Base-by-base conservation (phyloP, 2,329 filamentous ascomycete genomes). In the Colletotrichum sp. region DNA sequence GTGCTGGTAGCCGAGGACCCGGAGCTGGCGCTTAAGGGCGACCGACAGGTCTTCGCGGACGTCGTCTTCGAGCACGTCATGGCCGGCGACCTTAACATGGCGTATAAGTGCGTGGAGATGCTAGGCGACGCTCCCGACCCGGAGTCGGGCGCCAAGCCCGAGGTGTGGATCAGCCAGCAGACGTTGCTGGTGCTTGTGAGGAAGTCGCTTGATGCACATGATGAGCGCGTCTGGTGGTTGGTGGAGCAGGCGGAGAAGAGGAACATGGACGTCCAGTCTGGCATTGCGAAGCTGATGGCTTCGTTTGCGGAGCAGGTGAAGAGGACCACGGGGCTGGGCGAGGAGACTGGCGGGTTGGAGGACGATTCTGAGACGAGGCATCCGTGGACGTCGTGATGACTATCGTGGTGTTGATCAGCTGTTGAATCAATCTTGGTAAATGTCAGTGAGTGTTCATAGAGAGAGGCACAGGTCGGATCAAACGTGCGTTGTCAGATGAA, bases 1-100 rank as follows among this genome's bases (percentile, higher is more conserved):
- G 62, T 72, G 6, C 79, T 85, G 13, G 78, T 81, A 18, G 79
- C 78, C 52, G 82, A 84, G 48, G 85, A 85, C 78, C 78, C 75
- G 16, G 73, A 78, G 34, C 70, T 78, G 27, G 66, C 81, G 1
- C 55, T 78, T 22, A 76, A 77, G 30, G 77, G 60, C 4, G 72
- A 73, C 6, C 66, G 68, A 12, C 13, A 27, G 8, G 56, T 60
- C 7, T 77, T 78, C 30, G 72, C 70, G 8, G 55, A 61, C 2
- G 75, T 66, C 13, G 13, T 78, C 8, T 61, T 55, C 36, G 77
- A 77, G 32, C 71, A 69, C 6, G 62, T 74, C 22, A 22, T 71
- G 18, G 32, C 72, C 12, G 56, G 71, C 6, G 75, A 77, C 12
- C 30, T 78, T 4, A 66, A 77, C 13, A 65, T 70, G 36, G 75